Conservation (phyloP, 306 rosid genomes). For the Citrullus amarus region DNA sequence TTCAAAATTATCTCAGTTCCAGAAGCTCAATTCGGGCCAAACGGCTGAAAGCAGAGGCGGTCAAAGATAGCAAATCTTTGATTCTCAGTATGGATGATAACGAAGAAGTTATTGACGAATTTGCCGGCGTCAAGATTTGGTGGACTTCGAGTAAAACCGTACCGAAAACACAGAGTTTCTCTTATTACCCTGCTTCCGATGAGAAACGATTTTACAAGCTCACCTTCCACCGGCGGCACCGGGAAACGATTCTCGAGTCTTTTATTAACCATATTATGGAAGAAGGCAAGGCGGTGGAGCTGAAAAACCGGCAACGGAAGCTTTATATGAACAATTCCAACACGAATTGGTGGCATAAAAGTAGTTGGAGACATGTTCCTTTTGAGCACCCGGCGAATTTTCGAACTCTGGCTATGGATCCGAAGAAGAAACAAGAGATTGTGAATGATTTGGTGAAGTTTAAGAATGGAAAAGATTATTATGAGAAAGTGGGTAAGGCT, state of each 20-base stretch:
- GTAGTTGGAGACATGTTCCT: slow-evolving; percentile 19
- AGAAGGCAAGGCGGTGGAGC: slow-evolving; percentile 44
- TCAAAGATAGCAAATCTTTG: slow-evolving; percentile 20
- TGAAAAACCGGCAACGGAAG: slow-evolving; percentile 47
- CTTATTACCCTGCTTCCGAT: slow-evolving; percentile 10
- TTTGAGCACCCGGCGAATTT: slow-evolving; percentile 53
- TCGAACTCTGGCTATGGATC: slow-evolving; percentile 40
- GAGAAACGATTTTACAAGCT: slow-evolving; percentile 48
- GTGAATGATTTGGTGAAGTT: slow-evolving; percentile 33
- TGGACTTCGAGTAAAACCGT: slow-evolving; percentile 20
- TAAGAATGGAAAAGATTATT: slow-evolving; percentile 33
- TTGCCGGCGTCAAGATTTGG: slow-evolving; percentile 25
- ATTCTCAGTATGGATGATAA: slow-evolving; percentile 39
- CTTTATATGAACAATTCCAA: slow-evolving; percentile 58
- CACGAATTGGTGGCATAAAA: slow-evolving; percentile 42
- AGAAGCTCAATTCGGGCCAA: slow-evolving; percentile 23
- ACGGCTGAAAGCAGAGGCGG: slow-evolving; percentile 34
- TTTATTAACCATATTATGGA: slow-evolving; percentile 39
- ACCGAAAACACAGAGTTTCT: background rate
- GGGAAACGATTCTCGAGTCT: slow-evolving; percentile 36
- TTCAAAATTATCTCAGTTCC: slow-evolving; percentile 30
- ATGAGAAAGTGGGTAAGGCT: slow-evolving; percentile 46
- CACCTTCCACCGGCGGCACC: slow-evolving; percentile 42
- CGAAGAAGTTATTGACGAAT: slow-evolving; percentile 37
- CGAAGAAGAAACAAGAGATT: slow-evolving; percentile 28